These are phyloP conservation scores for Kurtzmaniella quercitrusa DNA, from an alignment of 1,139 yeast species.

Conservation along the genomic window DNA sequence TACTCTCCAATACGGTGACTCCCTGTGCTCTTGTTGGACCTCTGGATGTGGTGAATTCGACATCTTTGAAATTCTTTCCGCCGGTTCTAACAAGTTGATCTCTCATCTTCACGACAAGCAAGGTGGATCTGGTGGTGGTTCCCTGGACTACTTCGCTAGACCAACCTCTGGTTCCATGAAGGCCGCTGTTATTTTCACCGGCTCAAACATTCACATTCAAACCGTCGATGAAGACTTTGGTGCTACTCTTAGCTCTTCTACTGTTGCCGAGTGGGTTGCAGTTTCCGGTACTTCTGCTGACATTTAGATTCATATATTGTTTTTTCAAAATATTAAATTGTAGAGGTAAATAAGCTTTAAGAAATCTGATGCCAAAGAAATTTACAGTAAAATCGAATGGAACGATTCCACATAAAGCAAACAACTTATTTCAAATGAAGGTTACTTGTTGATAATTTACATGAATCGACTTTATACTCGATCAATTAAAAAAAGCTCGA, in stretches of 20 bases:
- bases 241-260: conserved; percentile 46
- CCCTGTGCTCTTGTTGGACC: conserved; percentile 71
- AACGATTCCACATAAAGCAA: too few species aligned
- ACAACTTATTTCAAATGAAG: too few species aligned
- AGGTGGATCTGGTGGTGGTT: conserved; percentile 85
- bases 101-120: conserved; percentile 86
- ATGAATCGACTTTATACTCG: too few species aligned
- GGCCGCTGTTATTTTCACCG: conserved; percentile 81
- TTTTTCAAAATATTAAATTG: not conserved
- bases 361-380: too few species aligned
- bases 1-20: conserved; percentile 66
- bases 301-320: not conserved
- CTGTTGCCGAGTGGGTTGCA: conserved; percentile 55
- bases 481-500: not conserved
- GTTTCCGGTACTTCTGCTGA: conserved; percentile 48
- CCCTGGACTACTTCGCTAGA: conserved; percentile 81
- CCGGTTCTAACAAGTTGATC: conserved; percentile 73
- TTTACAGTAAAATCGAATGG: too few species aligned
- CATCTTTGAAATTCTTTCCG: conserved; percentile 66
- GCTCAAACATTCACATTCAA: conserved; percentile 54
- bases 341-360: not conserved
- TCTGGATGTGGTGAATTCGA: conserved; percentile 83
- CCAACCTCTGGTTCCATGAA: conserved; percentile 75
- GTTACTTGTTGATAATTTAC: too few species aligned
- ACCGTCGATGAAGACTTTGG: conserved; percentile 58